Conservation (phyloP, 305 asterid genomes). For the Stenogyne calaminthoides region DNA sequence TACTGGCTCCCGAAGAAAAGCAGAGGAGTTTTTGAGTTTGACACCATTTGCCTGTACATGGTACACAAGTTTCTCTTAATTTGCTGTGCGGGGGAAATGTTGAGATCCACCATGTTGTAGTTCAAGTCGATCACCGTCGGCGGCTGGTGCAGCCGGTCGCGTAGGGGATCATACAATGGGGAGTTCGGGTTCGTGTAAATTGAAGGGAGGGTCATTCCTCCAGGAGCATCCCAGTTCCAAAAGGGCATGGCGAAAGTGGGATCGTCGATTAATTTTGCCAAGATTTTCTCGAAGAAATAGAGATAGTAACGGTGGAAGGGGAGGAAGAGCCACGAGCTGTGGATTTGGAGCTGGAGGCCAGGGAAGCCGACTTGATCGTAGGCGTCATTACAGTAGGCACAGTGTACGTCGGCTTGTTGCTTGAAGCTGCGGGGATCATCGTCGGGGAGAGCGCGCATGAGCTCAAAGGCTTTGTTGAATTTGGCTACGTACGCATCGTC, state of each 20-base stretch:
- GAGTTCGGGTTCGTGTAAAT: slow-evolving; percentile 49
- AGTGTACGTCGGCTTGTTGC: slow-evolving; percentile 77
- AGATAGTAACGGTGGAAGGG: slow-evolving; percentile 73
- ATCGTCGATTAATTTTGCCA: slow-evolving; percentile 61
- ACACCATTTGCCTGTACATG: slow-evolving; percentile 67
- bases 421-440: slow-evolving; percentile 77
- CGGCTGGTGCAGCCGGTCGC: slow-evolving; percentile 67
- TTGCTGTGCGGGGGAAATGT: slow-evolving; percentile 19
- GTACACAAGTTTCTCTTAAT: slow-evolving; percentile 34
- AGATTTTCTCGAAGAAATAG: slow-evolving; percentile 69
- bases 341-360: slow-evolving; percentile 63
- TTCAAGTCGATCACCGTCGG: slow-evolving; percentile 56
- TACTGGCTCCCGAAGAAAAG: slow-evolving; percentile 61
- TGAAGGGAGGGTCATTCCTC: slow-evolving; percentile 62
- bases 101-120: slow-evolving; percentile 38
- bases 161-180: slow-evolving; percentile 53
- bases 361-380: slow-evolving; percentile 76
- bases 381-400: slow-evolving; percentile 83
- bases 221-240: slow-evolving; percentile 82
- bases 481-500: slow-evolving; percentile 52
- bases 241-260: slow-evolving; percentile 71
- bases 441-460: slow-evolving; percentile 71
- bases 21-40: slow-evolving; percentile 39
- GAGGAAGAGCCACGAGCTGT: slow-evolving; percentile 67
- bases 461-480: slow-evolving; percentile 52